Evolutionary conservation across 2,329 filamentous ascomycete genomes (phyloP).

Genomic region (Cercospora canescens): DNA sequence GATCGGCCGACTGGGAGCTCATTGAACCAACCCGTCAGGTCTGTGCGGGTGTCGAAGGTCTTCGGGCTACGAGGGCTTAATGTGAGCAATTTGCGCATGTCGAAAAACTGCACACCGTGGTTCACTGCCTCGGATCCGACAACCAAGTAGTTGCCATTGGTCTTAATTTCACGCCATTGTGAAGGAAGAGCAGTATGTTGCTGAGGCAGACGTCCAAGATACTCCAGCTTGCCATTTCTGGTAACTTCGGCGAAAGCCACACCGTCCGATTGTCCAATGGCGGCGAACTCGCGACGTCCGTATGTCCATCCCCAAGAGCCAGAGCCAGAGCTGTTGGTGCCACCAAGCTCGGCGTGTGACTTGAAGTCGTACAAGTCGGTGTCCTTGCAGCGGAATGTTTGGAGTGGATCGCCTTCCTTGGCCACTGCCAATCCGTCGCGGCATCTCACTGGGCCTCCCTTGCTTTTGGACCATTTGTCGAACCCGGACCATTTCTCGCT

Average conservation of each 20-base stretch:
- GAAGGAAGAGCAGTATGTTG: constrained; percentile 46
- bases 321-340: constrained; percentile 44
- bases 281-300: constrained; percentile 56
- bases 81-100: constrained; percentile 58
- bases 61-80: constrained; percentile 47
- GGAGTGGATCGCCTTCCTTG: constrained; percentile 47
- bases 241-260: constrained; percentile 58
- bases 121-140: constrained; percentile 47
- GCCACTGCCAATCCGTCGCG: constrained; percentile 47
- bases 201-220: constrained; percentile 56
- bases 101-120: constrained; percentile 64
- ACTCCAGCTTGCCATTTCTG: constrained; percentile 52
- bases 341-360: constrained; percentile 55
- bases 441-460: constrained; percentile 34
- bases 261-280: constrained; percentile 57
- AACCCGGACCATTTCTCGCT: constrained; percentile 12
- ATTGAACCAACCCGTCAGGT: constrained; percentile 43
- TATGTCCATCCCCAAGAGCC: constrained; percentile 57
- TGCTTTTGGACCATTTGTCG: constrained; percentile 19
- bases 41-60: constrained; percentile 42
- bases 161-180: constrained; percentile 56
- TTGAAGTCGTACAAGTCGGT: constrained; percentile 51
- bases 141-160: constrained; percentile 45
- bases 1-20: constrained; percentile 49
- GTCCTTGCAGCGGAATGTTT: constrained; percentile 44